These are phyloP conservation scores for Apophysomyces elegans DNA, from an alignment of 371 early-diverging fungal species.

Conservation along the genomic window DNA sequence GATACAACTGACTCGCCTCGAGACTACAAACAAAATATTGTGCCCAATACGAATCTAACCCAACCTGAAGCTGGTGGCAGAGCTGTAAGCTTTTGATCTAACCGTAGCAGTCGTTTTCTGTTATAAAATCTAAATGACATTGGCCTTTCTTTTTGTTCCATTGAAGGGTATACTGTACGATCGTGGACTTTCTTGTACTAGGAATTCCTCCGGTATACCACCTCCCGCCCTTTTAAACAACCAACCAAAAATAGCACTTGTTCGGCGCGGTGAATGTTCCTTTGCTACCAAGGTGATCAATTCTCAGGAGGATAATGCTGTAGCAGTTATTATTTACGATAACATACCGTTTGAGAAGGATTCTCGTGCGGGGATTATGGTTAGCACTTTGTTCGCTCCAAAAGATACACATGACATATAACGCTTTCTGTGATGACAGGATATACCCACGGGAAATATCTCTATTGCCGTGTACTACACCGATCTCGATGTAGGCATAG, in stretches of 20 bases:
- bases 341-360: slow-evolving; percentile 43
- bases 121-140: too few relatives aligned
- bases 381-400: slow-evolving; percentile 5
- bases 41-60: slow-evolving; percentile 40
- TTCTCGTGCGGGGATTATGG: slow-evolving; percentile 32
- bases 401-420: neutral
- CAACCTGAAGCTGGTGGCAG: slow-evolving; percentile 35
- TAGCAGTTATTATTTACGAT: slow-evolving; percentile 45
- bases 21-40: slow-evolving; percentile 37
- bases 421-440: slow-evolving; percentile 23
- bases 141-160: neutral
- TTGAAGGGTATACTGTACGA: slow-evolving; percentile 49
- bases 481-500: slow-evolving; percentile 36
- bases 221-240: slow-evolving; percentile 23
- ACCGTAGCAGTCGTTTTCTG: too few relatives aligned
- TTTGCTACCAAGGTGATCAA: slow-evolving; percentile 40
- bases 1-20: slow-evolving; percentile 22
- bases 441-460: slow-evolving; percentile 34
- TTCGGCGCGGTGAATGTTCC: slow-evolving; percentile 40
- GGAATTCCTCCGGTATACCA: slow-evolving; percentile 21
- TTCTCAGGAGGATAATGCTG: slow-evolving; percentile 43
- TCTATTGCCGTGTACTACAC: slow-evolving; percentile 49
- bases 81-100: slow-evolving; percentile 11
- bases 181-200: slow-evolving; percentile 44
- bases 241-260: slow-evolving; percentile 46